Evolutionary conservation across 2,329 filamentous ascomycete species (phyloP).

Genomic region (Pestalotiopsis sp.): DNA sequence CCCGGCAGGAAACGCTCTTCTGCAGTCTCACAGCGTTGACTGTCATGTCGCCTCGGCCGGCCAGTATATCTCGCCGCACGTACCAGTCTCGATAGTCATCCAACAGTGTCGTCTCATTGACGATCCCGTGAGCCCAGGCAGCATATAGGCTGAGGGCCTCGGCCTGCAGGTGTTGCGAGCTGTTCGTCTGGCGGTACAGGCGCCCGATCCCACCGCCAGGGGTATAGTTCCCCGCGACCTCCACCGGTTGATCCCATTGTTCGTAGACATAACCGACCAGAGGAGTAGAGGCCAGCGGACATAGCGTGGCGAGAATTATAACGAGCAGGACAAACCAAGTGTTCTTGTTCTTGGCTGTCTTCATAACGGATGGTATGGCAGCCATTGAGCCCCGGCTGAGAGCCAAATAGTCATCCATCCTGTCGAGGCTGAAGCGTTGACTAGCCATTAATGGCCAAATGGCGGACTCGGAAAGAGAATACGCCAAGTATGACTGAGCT

Average conservation of each 20-base stretch:
- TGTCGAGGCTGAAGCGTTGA: not conserved
- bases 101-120: not conserved
- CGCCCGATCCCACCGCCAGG: not conserved
- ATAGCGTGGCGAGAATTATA: not conserved
- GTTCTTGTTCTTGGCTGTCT: not conserved
- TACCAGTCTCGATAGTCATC: not conserved
- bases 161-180: not conserved
- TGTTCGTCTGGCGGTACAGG: not conserved
- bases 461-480: not conserved
- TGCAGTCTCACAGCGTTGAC: not conserved
- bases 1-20: not conserved
- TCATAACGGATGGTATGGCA: not conserved
- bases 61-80: not conserved
- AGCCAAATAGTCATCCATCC: not conserved
- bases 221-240: not conserved
- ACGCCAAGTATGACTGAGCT: not conserved
- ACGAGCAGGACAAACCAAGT: not conserved
- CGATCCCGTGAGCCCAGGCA: not conserved
- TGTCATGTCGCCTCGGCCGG: not conserved
- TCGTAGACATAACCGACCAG: not conserved
- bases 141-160: not conserved
- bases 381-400: not conserved
- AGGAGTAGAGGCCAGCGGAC: not conserved
- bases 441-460: not conserved
- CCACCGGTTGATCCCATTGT: not conserved